Percentiles rank a stretch among this genome's conserved stretches.
Evolutionary conservation across 2,329 filamentous ascomycete species (phyloP).

Genomic region (Diaporthe batatas): DNA sequence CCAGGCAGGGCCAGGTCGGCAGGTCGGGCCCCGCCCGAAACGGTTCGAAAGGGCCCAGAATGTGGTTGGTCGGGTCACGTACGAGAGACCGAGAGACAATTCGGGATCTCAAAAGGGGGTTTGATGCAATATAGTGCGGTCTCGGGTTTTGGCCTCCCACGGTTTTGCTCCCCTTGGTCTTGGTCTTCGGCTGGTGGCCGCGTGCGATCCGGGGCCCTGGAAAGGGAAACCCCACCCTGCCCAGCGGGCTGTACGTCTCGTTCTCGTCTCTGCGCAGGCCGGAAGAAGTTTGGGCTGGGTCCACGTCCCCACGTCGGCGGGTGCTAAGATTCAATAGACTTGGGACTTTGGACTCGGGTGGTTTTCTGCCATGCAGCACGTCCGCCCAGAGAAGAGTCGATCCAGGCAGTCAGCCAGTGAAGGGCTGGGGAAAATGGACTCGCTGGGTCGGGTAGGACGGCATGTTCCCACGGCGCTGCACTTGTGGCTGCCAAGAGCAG

Average conservation of each 20-base stretch:
- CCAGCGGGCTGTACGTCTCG: not conserved
- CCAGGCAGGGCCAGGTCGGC: constrained; percentile 13
- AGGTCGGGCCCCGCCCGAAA: constrained; percentile 2
- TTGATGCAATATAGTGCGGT: constrained; percentile 15
- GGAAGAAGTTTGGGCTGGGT: not conserved
- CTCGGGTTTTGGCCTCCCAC: constrained; percentile 8
- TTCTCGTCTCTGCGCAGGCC: constrained; percentile 8
- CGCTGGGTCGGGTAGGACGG: constrained; percentile 21
- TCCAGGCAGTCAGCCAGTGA: not conserved
- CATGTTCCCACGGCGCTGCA: constrained; percentile 13
- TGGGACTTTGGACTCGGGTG: not conserved
- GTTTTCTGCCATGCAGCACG: not conserved
- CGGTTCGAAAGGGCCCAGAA: constrained; percentile 12
- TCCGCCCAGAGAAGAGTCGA: not conserved
- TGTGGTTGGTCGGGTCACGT: not conserved
- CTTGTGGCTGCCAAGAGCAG: constrained; percentile 33
- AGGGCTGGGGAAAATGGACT: not conserved
- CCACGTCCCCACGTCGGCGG: constrained; percentile 8
- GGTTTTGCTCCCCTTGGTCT: not conserved
- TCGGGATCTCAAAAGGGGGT: constrained; percentile 8
- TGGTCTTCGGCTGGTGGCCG: constrained; percentile 6
- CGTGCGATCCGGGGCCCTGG: constrained; percentile 8
- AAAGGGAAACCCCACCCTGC: not conserved
- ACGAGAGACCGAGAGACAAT: not conserved
- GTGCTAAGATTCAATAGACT: constrained; percentile 34